Base-by-base conservation (phyloP, 768 basidiomycete genomes). In the Melanogaster broomeanus region DNA sequence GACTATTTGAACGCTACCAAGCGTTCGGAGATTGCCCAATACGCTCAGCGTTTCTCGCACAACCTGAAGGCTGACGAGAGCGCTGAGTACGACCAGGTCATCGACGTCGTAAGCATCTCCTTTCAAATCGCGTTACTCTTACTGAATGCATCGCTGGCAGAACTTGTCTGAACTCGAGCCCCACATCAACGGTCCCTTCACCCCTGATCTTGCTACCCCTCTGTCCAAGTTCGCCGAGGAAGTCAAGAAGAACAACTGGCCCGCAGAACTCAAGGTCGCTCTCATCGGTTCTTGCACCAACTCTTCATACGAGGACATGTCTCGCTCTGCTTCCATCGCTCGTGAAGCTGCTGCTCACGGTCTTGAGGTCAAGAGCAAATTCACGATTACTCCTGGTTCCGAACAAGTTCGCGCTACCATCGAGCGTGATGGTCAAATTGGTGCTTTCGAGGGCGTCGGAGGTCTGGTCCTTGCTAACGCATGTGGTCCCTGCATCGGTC, bases 261-360 rank as follows among this genome's bases (percentile, higher is more conserved):
- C 97, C 33, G 79, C 87, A 49, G 95, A 99, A 70, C 85, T 99
- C 77, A 93, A 90, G 77, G 97, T 98, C 63, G 93, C 85, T 54
- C 87, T 99, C 52, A 98, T 99, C 70, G 97, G 97, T 46, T 98
- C 97, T 42, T 99, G 97, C 87, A 98, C 97, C 70, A 99, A 99
- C 84, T 98, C 97, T 42, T 98, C 97, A 30, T 99, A 99, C 69
- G 97, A 99, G 77, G 97, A 99, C 75, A 97, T 98, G 96, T 89
- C 93, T 33, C 93, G 97, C 68, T 90, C 96, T 34, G 96, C 93
- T 25, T 89, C 89, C 40, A 97, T 99, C 67, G 93, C 91, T 59
- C 81, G 80, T 62, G 87, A 99, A 72, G 97, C 97, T 53, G 73
- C 85, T 45, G 78, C 78, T 6, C 96, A 96, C 66, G 97, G 97